Conservation (phyloP, 495 filamentous ascomycete genomes). For the Penicillium samsonianum region DNA sequence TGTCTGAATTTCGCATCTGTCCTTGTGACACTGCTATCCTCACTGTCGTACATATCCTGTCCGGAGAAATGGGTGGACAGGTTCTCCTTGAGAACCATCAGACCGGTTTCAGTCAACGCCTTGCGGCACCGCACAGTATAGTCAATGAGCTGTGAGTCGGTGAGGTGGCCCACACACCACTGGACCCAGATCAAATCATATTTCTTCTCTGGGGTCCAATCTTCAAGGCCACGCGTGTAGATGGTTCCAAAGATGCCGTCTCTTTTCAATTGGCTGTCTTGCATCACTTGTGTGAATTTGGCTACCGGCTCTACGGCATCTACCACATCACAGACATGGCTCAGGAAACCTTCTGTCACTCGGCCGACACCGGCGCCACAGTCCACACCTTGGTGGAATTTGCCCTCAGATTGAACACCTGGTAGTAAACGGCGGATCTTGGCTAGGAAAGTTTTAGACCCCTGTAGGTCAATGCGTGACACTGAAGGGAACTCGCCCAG, state of each 20-base stretch:
- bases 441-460: slow-evolving; percentile 72
- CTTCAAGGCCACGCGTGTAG: slow-evolving; percentile 72
- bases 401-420: slow-evolving; percentile 19
- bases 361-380: slow-evolving; percentile 66
- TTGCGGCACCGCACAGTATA: slow-evolving; percentile 64
- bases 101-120: slow-evolving; percentile 51
- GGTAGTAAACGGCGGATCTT: slow-evolving; percentile 62
- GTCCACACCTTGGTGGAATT: slow-evolving; percentile 51
- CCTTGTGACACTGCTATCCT: slow-evolving; percentile 80
- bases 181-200: slow-evolving; percentile 72
- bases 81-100: slow-evolving; percentile 88
- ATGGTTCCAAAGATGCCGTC: slow-evolving; percentile 57
- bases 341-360: slow-evolving; percentile 58
- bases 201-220: slow-evolving; percentile 62
- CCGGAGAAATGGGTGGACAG: slow-evolving; percentile 57
- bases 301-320: slow-evolving; percentile 63
- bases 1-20: slow-evolving; percentile 67
- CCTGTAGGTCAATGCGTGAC: slow-evolving; percentile 73
- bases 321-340: slow-evolving; percentile 51
- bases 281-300: slow-evolving; percentile 48
- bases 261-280: slow-evolving; percentile 30
- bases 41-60: slow-evolving; percentile 71
- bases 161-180: slow-evolving; percentile 92
- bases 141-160: slow-evolving; percentile 69
- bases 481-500: slow-evolving; percentile 76